Evolutionary conservation across 345 rosid genomes (phyloP), one percentile per base, ranked within the genome.

Genomic region (Eucalyptus cloeziana): DNA sequence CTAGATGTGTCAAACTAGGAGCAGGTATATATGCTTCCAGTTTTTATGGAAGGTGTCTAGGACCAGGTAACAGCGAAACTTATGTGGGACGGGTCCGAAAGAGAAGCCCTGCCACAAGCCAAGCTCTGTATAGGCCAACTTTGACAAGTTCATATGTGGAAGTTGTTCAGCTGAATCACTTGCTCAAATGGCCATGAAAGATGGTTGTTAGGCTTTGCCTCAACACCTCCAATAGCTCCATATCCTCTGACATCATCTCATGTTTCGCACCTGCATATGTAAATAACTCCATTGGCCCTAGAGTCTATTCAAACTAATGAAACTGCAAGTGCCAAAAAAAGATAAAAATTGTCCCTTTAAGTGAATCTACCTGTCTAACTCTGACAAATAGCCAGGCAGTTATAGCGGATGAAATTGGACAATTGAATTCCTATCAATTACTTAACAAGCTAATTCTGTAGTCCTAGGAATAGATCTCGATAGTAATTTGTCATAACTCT

Each of bases 391-490:
- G 80, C 24, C 7, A 1, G 43, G 43, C 22, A 8, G 21, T 16
- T 69, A 69, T 33, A 9, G 44, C 44, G 1, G 24, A 33, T 33
- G 80, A 69, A 69, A 69, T 69, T 21, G 43, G 43, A 5, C 44
- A 33, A 33, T 17, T 2, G 37, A 21, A 56, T 24, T 56, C 62
- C 30, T 56, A 0, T 10, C 37, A 24, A 56, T 10, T 24, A 56
- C 62, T 56, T n/a, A 1, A 13, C 71, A 14, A 17, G 40, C 5
- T 8, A 67, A 15, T 67, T 67, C 43, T 2, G 2, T 30, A 0
- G 43, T 19, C 22, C 7, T 3, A 17, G 7, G 81, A 37, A 37
- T 1, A 16, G 40, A 0, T 4, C 80, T 17, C 0, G 4, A 33
- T 33, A 2, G 1, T 10, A 33, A 37, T 4, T 37, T 71, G 0